phyloP scores from a whole-genome alignment of 257 asterid genomes.

The Petrea volubilis region DNA sequence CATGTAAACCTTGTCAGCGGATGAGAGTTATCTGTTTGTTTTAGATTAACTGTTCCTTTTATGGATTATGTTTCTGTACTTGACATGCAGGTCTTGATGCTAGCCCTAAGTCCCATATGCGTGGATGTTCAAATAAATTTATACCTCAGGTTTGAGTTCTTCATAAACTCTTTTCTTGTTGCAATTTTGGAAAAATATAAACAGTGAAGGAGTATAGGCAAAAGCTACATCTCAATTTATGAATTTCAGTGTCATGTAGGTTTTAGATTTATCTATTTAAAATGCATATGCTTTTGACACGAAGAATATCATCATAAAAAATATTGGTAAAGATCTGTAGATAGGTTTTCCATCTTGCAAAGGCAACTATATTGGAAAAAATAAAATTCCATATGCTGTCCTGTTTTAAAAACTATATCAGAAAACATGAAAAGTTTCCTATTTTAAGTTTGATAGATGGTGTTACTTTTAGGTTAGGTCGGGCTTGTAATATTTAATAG shows the following conservation, averaged over 20 bases:
- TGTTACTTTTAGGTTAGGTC: slow-evolving; percentile 4
- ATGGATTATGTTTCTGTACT: slow-evolving; percentile 12
- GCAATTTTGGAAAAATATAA: background rate
- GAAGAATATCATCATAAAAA: no score
- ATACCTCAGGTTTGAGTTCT: slow-evolving; percentile 55
- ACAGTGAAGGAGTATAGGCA: background rate
- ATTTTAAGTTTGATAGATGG: background rate
- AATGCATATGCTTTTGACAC: background rate
- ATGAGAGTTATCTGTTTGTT: slow-evolving; percentile 7
- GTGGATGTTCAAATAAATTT: slow-evolving; percentile 44
- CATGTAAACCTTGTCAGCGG: slow-evolving; percentile 9
- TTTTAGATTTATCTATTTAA: background rate
- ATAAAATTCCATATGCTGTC: background rate
- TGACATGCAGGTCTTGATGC: slow-evolving; percentile 46
- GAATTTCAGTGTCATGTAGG: background rate
- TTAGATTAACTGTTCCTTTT: slow-evolving; percentile 1
- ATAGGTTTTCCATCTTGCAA: background rate
- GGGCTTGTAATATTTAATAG: background rate
- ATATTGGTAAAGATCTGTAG: no score
- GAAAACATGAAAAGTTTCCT: no score
- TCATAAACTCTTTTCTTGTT: slow-evolving; percentile 9
- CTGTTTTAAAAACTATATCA: no score
- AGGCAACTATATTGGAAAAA: background rate
- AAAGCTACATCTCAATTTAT: background rate
- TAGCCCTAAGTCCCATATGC: slow-evolving; percentile 33